These are phyloP conservation scores for Psilocybe mexicana DNA, from an alignment of 1,284 basidiomycete genomes.

Conservation along the genomic window DNA sequence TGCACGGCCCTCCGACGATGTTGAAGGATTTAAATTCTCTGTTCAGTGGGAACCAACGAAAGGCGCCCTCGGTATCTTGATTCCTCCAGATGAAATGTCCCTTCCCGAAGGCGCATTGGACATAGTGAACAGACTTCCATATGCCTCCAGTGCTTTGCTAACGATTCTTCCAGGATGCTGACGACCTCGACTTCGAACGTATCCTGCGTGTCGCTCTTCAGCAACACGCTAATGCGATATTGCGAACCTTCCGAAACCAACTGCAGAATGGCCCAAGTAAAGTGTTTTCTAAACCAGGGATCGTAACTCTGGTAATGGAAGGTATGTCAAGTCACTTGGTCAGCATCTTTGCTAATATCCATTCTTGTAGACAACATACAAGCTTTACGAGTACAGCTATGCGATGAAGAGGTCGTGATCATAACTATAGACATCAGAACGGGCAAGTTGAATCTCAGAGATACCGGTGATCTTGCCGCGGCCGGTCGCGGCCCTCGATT, in stretches of 20 bases:
- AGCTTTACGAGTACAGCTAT: conserved; percentile 64
- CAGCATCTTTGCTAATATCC: background rate
- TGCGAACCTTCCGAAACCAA: conserved; percentile 52
- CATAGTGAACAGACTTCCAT: conserved; percentile 41
- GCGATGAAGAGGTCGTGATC: conserved; percentile 70
- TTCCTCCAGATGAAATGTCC: conserved; percentile 44
- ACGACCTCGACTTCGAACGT: conserved; percentile 69
- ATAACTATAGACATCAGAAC: conserved; percentile 74
- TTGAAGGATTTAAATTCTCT: conserved; percentile 62
- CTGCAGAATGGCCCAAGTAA: conserved; percentile 51
- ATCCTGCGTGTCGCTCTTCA: conserved; percentile 60
- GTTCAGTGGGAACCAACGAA: conserved; percentile 69
- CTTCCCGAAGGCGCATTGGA: conserved; percentile 41
- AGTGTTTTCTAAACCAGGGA: conserved; percentile 62
- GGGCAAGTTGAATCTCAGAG: conserved; percentile 66
- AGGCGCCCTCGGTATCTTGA: conserved; percentile 55
- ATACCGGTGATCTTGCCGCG: conserved; percentile 74
- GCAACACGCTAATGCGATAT: conserved; percentile 60
- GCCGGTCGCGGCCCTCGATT: conserved; percentile 68
- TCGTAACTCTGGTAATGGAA: conserved; percentile 52
- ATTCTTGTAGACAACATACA: conserved; percentile 44
- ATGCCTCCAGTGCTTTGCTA: conserved; percentile 1
- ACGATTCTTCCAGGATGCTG: conserved; percentile 49
- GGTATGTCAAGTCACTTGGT: conserved; percentile 38
- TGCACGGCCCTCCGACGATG: conserved; percentile 63